Evolutionary conservation across 305 asterid species (phyloP), one percentile per base, ranked within the genome.

Genomic region (Stenogyne calaminthoides): DNA sequence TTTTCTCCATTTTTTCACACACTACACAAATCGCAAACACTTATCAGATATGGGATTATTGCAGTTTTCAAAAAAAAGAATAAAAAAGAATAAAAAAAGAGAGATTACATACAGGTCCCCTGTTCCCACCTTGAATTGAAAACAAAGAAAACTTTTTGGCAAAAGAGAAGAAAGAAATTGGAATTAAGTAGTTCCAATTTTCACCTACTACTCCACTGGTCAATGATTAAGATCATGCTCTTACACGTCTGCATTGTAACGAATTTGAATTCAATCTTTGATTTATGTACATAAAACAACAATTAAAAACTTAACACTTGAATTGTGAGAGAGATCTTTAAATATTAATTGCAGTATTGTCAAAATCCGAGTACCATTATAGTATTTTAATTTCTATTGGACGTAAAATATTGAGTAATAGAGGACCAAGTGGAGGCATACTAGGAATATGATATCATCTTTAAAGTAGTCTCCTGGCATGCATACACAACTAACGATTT

Each of bases 1-100:
- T 72, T 27, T 60, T 67, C 77, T 60, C 81, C 78, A 77, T 77
- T 77, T 7, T 72, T 39, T 37, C 42, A 67, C 64, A 51, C 70
- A 75, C 56, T 27, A 19, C 69, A 46, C 25, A 22, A 22, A 22
- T 22, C 2, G 1, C 29, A n/a, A n/a, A 67, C 63, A 36, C 15
- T 44, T 19, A 4, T 46, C 8, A 40, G 52, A 16, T 12, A 11
- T 46, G 16, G 14, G 52, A 46, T 12, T 46, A 46, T 15, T 46
- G 52, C n/a, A n/a, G n/a, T n/a, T n/a, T n/a, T n/a, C n/a, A n/a
- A n/a, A n/a, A n/a, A n/a, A n/a, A n/a, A n/a, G n/a, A n/a, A n/a
- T n/a, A n/a, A n/a, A n/a, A n/a, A n/a, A n/a, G n/a, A n/a, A n/a
- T n/a, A n/a, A n/a, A n/a, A n/a, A n/a, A n/a, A n/a, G 63, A 62